Base-by-base conservation (phyloP, 495 filamentous ascomycete genomes). In the Aeminium ludgeri region DNA sequence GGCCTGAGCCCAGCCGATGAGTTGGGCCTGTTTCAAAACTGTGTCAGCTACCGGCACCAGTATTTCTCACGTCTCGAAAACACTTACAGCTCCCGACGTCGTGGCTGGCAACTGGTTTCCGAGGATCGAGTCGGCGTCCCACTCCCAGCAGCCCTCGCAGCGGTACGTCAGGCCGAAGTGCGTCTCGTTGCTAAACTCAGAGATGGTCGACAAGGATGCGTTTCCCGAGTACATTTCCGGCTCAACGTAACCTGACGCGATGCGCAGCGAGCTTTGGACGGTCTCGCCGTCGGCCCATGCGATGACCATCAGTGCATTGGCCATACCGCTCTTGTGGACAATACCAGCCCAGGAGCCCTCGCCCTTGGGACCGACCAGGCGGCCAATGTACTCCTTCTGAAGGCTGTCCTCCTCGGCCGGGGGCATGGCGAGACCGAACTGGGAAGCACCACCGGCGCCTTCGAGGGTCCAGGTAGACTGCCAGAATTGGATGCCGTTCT, bases 91-190 rank as follows among this genome's bases (percentile, higher is more conserved):
- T 1, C 15, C 15, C 1, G 36, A 4, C 40, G 33, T 36, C 18
- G 49, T 55, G 11, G 44, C 35, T 1, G 56, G 56, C 18, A 54
- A 34, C 31, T 59, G 54, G 7, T 56, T 53, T 51, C 49, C 70
- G 49, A 49, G 61, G 53, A 54, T 65, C 12, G 64, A 63, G 28
- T 61, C 62, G 13, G 70, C 63, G 54, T 66, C 57, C 72, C 74
- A 80, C 2, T 57, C 56, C 29, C 72, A 62, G 57, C 77, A 82
- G 53, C 68, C 62, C 50, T 73, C 58, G 61, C 76, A 82, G 17
- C 69, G 63, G 56, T 74, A 80, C 20, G 76, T 65, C 15, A 76
- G 53, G 38, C 66, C 66, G 52, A 67, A 82, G 33, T 63, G 55
- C 7, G 60, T 65, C 28, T 54, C 40, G 49, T 68, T 75, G 43